Evolutionary conservation across 129 eudicot genomes (phyloP).

Genomic region (Ambrosia artemisiifolia): DNA sequence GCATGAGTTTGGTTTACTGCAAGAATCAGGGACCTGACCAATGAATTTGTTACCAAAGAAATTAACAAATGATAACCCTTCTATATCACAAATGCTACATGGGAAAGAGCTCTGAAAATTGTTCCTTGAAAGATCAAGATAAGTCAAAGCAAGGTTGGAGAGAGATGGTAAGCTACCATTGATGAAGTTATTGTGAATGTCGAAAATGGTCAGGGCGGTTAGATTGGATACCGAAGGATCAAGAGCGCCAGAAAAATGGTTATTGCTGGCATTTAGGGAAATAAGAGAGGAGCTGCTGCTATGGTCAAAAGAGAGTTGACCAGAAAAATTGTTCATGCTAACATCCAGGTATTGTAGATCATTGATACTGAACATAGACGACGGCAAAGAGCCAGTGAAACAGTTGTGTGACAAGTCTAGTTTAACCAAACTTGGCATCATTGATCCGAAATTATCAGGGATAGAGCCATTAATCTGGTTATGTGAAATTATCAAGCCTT

Average conservation of each 20-base stretch:
- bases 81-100: constrained; percentile 59
- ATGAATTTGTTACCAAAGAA: constrained; percentile 59
- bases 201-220: constrained; percentile 63
- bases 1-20: constrained; percentile 47
- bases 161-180: constrained; percentile 66
- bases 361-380: constrained; percentile 52
- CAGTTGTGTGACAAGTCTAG: constrained; percentile 62
- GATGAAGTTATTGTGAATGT: constrained; percentile 71
- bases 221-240: constrained; percentile 59
- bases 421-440: constrained; percentile 62
- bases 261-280: constrained; percentile 72
- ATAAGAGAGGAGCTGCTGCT: constrained; percentile 53
- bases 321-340: constrained; percentile 70
- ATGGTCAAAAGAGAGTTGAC: constrained; percentile 39
- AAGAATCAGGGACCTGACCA: constrained; percentile 56
- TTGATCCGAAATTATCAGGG: constrained; percentile 47
- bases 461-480: constrained; percentile 61
- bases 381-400: constrained; percentile 61
- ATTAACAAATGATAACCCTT: constrained; percentile 56
- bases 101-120: constrained; percentile 54
- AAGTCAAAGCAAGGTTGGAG: constrained; percentile 65
- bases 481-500: constrained; percentile 71
- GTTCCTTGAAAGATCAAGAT: constrained; percentile 78
- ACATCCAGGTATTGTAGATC: constrained; percentile 62
- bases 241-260: constrained; percentile 56